A percentile compares a stretch with the other conserved stretches of the same genome.
These are phyloP conservation scores for Limonium bicolor DNA, from an alignment of 148 eudicot genomes.

Conservation along the genomic window DNA sequence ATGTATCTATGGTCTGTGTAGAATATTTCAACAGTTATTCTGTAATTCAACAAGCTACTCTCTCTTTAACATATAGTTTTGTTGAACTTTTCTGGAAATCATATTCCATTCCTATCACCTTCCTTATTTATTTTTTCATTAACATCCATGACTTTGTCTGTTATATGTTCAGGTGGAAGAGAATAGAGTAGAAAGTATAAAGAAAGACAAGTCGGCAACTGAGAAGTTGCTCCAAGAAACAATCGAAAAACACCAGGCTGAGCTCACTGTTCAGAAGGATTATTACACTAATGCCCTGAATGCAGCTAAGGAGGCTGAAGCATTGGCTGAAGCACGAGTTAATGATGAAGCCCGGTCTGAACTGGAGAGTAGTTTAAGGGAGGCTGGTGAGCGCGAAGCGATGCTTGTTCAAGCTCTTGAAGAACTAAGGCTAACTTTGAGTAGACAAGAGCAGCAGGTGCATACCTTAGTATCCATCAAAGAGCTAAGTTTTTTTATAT, in stretches of 20 bases:
- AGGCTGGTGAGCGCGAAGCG: constrained; percentile 80
- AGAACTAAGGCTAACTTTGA: constrained; percentile 77
- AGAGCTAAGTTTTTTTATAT: no score
- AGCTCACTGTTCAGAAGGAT: constrained; percentile 86
- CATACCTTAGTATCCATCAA: constrained; percentile 1
- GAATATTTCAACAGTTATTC: no score
- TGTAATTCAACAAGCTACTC: no score
- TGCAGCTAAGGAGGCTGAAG: constrained; percentile 92
- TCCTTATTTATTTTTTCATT: no score
- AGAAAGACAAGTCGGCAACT: constrained; percentile 80
- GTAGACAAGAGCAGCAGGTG: constrained; percentile 94
- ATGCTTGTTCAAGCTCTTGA: constrained; percentile 95
- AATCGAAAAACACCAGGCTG: constrained; percentile 82
- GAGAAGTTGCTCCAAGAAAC: constrained; percentile 94
- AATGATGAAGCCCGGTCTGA: constrained; percentile 80
- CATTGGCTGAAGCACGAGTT: constrained; percentile 78
- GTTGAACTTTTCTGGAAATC: no score
- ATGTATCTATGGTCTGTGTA: no score
- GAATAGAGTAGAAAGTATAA: constrained; percentile 85
- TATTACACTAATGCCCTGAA: constrained; percentile 67
- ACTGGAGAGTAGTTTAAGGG: constrained; percentile 66
- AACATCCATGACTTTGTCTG: no score
- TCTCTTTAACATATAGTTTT: no score
- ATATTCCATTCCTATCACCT: no score
- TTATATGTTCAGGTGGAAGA: constrained; percentile 57